Evolutionary conservation across 2,329 filamentous ascomycete species (phyloP), one percentile per base, ranked within the genome.

Genomic region (Sarocladium oryzae): DNA sequence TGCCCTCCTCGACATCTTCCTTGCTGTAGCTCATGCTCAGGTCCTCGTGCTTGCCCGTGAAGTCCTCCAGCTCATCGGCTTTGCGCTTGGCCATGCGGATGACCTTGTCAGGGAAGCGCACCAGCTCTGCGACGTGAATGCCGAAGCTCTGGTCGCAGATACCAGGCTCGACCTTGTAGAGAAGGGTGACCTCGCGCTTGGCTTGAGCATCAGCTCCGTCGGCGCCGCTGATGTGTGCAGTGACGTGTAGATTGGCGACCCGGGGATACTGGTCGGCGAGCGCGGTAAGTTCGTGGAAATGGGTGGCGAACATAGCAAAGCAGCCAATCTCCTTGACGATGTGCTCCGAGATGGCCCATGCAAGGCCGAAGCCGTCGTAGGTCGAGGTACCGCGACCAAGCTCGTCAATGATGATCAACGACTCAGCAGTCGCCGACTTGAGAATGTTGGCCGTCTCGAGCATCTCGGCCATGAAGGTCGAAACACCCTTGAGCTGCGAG

Each of bases 381-480:
- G 95, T 99, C 55, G 90, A 96, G 0, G 93, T 99, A 52, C 93
- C 93, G 54, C 93, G 89, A 48, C 93, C 93, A 2, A 99, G 82
- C 67, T 99, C 93, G 67, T 99, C 95, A 59, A 99, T 96, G 68
- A 99, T 97, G 70, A 99, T 97, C 50, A 99, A 79, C 4, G 89
- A 96, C 65, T 99, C 93, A 28, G 86, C 83, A 0, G 93, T 99
- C 2, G 93, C 93, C 0, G 89, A 95, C 71, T 97, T 97, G 63
- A 99, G 84, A 57, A 99, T 99, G 66, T 97, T 97, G 58, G 93
- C 90, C 1, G 93, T 99, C 67, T 99, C 93, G 20, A 99, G 80
- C 93, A 99, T 99, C 72, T 99, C 93, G 2, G 93, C 93, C 95
- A 99, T 99, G 69, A 99, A 99, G 0, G 93, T 99, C 3, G 89